Base-by-base conservation (phyloP, 192 early-diverging fungal species). In the Coemansia sp. region DNA sequence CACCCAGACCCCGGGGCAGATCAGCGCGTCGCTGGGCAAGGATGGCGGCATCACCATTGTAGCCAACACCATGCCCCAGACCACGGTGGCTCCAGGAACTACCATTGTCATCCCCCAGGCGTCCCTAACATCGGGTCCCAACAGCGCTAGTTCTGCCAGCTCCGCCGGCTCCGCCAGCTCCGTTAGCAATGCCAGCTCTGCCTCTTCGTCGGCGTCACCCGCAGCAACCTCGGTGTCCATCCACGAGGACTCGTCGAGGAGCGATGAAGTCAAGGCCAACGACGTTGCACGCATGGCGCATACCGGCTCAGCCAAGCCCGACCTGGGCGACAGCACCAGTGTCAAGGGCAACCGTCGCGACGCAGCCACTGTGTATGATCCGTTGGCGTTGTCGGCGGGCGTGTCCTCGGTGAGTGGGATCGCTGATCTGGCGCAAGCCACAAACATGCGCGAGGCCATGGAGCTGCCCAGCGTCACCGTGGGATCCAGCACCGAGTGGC, bases 1-100 rank as follows among this genome's bases (percentile, higher is more conserved):
- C 24, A 36, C 71, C 8, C 13, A 23, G 20, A 18, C 59, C 5
- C 18, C 67, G 2, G 55, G 51, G 8, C 76, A 65, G 64, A 26
- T 79, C 60, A 61, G 59, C 34, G 76, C 76, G 11, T 73, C 76
- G 34, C 38, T 73, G 64, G 76, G 76, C 60, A 79, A 73, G 67
- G 76, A 79, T 50, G 76, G 76, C 18, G 64, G 60, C 34, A 79
- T 79, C 46, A 79, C 76, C 0, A 53, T 79, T 3, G 59, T 79
- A 21, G 68, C 65, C 60, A 73, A 73, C 65, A 60, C 26, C 2
- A 18, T 58, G 34, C 5, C 56, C 9, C 34, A 18, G 33, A 35
- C 65, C 16, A 57, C 63, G 3, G 11, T 63, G n/a, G 42, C 61
- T 0, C 42, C 59, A 2, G 71, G 67, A 21, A 66, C 59, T 51